Percentiles rank a stretch among this genome's conserved stretches.
These are phyloP conservation scores for Heliosperma pusillum DNA, from an alignment of 148 eudicot genomes.

Conservation along the genomic window DNA sequence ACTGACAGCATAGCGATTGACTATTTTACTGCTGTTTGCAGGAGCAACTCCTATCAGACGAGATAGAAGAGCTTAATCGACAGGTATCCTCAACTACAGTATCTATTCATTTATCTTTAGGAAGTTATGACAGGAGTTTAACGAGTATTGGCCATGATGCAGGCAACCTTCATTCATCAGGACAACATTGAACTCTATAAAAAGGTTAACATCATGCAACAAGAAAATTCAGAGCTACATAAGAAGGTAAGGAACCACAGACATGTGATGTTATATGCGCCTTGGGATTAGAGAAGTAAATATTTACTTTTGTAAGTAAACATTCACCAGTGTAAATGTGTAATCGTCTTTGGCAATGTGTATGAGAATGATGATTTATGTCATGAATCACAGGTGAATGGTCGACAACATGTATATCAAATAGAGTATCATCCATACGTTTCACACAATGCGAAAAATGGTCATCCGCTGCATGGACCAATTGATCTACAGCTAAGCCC, in stretches of 20 bases:
- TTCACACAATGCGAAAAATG: conserved; percentile 23
- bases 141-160: conserved; percentile 24
- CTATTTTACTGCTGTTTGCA: conserved; percentile 34
- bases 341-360: not conserved
- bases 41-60: conserved; percentile 58
- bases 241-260: conserved; percentile 45
- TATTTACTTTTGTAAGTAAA: too few relatives aligned
- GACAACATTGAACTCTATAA: conserved; percentile 63
- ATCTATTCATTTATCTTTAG: not conserved
- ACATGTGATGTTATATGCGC: not conserved
- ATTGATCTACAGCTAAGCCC: conserved; percentile 53
- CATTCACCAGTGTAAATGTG: too few relatives aligned
- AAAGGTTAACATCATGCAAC: conserved; percentile 41
- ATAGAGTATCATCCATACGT: conserved; percentile 30
- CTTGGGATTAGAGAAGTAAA: not conserved
- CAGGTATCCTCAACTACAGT: conserved; percentile 39
- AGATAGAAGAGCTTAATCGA: conserved; percentile 54
- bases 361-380: conserved; percentile 1
- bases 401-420: conserved; percentile 22
- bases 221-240: conserved; percentile 53
- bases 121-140: conserved; percentile 10
- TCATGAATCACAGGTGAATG: conserved; percentile 40
- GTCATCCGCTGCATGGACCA: conserved; percentile 31
- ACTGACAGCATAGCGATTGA: conserved; percentile 8
- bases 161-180: conserved; percentile 58